Evolutionary conservation across 2,329 filamentous ascomycete species (phyloP), one percentile per base, ranked within the genome.

Genomic region (Acrocalymma vagum): DNA sequence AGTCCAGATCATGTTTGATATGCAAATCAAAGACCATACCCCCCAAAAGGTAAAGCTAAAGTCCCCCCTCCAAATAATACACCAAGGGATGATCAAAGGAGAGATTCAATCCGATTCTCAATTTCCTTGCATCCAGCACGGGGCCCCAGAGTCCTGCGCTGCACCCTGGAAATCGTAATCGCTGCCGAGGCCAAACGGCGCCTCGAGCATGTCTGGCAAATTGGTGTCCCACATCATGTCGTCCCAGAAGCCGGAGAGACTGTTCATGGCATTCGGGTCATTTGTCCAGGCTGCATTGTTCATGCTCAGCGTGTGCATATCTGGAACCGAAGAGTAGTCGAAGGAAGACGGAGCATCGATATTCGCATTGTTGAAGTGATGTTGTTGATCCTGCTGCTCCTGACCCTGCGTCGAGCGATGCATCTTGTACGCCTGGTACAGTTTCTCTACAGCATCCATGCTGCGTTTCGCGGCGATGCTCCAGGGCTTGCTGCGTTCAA

Each of bases 381-480:
- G 38, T 11, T 50, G 46, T 17, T 47, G 39, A 34, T 55, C 11
- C 18, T 42, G 26, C 13, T 48, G 38, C 2, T 40, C 37, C 16
- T 50, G 54, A 9, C 31, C 23, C n/a, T 49, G 37, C 5, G 51
- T 48, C 5, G 55, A 44, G 17, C 50, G 55, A 9, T 65, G 58
- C 6, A 60, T 48, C 34, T 69, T 71, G 55, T 63, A 67, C 2
- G 72, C 73, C 38, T 71, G 62, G 47, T 74, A 74, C 10, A 76
- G 62, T 14, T 64, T 59, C 13, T 67, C 58, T 15, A 77, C 68
- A 2, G 72, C 70, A 32, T 74, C 71, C 11, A 59, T 59, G 32
- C 69, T 74, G 48, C 72, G 69, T 35, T 70, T 72, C 3, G 74
- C 74, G 6, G 73, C 71, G 11, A 75, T 71, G 16, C 72, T 76